These are phyloP conservation scores for Podaxis carcinomalis DNA, from an alignment of 768 basidiomycete species.

Conservation along the genomic window DNA sequence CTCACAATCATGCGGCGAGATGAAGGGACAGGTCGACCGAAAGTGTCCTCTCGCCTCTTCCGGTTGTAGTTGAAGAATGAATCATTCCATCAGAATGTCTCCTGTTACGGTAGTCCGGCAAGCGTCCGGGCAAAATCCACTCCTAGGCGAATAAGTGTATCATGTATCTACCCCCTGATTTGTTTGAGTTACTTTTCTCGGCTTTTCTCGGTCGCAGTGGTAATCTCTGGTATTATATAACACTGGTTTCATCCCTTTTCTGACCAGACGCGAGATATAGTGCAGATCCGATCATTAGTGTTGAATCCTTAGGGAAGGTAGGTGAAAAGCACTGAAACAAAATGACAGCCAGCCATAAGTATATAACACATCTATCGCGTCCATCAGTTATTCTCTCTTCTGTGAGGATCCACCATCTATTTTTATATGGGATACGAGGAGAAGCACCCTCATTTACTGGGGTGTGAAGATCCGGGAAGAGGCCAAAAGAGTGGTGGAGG, in stretches of 20 bases:
- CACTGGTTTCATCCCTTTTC: neutral
- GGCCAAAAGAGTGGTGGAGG: neutral
- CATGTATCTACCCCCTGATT: neutral
- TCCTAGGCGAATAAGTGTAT: neutral
- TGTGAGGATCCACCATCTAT: neutral
- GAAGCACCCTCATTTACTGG: neutral
- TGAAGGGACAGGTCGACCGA: slow-evolving; percentile 1
- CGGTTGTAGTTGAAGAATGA: slow-evolving; percentile 12
- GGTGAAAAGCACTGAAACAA: neutral
- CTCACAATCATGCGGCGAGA: slow-evolving; percentile 15
- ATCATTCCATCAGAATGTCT: neutral
- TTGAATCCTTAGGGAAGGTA: neutral
- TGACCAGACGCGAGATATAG: neutral
- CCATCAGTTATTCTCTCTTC: neutral
- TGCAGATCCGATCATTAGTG: neutral
- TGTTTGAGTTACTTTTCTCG: neutral
- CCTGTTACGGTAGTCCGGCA: neutral
- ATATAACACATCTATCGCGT: neutral
- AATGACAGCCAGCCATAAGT: neutral
- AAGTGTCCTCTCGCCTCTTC: slow-evolving; percentile 24
- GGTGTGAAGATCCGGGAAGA: slow-evolving; percentile 5
- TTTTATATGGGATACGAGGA: neutral
- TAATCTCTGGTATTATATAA: neutral
- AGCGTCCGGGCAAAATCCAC: neutral
- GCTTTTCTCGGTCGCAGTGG: neutral